Conservation (phyloP, 2,329 filamentous ascomycete genomes). For the Fusarium nisikadoi region DNA sequence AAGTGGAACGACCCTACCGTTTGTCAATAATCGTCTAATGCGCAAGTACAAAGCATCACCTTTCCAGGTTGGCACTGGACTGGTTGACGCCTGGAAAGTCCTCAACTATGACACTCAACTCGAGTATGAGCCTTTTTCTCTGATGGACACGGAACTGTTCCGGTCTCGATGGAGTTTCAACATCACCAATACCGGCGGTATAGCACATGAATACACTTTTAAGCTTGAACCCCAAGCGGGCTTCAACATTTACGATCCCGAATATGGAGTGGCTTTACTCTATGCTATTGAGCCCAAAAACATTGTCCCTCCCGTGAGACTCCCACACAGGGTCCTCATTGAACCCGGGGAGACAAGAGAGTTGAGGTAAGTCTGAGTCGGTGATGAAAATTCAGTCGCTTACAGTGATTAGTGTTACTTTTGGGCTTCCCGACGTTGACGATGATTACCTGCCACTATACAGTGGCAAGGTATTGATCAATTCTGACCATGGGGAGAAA, state of each 20-base stretch:
- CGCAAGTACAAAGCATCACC: slow-evolving; percentile 46
- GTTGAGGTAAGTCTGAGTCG: slow-evolving; percentile 39
- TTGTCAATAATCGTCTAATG: slow-evolving; percentile 39
- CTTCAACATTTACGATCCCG: slow-evolving; percentile 46
- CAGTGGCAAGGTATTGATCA: slow-evolving; percentile 56
- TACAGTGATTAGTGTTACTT: slow-evolving; percentile 41
- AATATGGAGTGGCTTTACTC: slow-evolving; percentile 45
- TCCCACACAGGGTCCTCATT: slow-evolving; percentile 44
- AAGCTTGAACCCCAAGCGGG: slow-evolving; percentile 55
- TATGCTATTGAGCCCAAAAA: slow-evolving; percentile 43
- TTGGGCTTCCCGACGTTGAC: slow-evolving; percentile 45
- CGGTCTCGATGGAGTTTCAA: slow-evolving; percentile 47
- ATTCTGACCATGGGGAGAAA: slow-evolving; percentile 53
- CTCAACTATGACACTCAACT: slow-evolving; percentile 53
- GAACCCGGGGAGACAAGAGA: slow-evolving; percentile 45
- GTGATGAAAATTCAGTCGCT: background rate
- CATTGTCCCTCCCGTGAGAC: slow-evolving; percentile 45
- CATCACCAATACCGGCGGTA: slow-evolving; percentile 57
- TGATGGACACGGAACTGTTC: slow-evolving; percentile 62
- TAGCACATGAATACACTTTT: slow-evolving; percentile 54
- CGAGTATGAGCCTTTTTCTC: slow-evolving; percentile 56
- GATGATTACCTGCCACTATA: slow-evolving; percentile 55
- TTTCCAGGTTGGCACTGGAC: slow-evolving; percentile 58
- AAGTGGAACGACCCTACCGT: slow-evolving; percentile 48
- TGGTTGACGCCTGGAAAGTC: slow-evolving; percentile 59